Evolutionary conservation across 1,284 basidiomycete genomes (phyloP), one percentile per base, ranked within the genome.

Genomic region (Laetiporus sulphureus): DNA sequence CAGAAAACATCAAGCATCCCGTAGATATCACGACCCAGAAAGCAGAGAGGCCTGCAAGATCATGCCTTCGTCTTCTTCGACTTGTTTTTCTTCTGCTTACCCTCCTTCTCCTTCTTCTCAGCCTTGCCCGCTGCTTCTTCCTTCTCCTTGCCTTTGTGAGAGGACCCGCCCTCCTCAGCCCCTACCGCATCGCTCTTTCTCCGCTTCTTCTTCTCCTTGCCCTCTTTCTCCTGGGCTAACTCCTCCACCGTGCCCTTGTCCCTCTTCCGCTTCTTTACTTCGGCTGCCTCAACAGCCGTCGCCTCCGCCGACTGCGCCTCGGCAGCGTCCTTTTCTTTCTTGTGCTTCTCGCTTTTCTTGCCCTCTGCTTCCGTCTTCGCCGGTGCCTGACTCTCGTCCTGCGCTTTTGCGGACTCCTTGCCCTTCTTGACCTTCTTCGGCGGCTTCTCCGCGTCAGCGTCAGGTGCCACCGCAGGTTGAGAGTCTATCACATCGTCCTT

Each of bases 391-490:
- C n/a, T n/a, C n/a, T n/a, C n/a, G n/a, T n/a, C n/a, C n/a, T n/a
- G n/a, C n/a, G n/a, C n/a, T n/a, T 57, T 59, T 47, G 59, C 59
- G 36, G 54, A 54, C 46, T 59, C 58, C 42, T 56, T 53, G 19
- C 40, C 39, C 40, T 50, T 51, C 38, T 20, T 32, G 40, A 51
- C 50, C 29, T 43, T 42, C 46, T 41, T 31, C 32, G 19, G 36
- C 39, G 48, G 33, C 45, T 40, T 41, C 44, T 46, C 36, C 42
- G 46, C 35, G 20, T 41, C 40, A 38, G 52, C 47, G 15, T 20
- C 46, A 5, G 31, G 48, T 22, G 40, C 40, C 18, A 36, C 42
- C 23, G 43, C 31, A 7, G 38, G 32, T 32, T 46, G 39, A 12
- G 34, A 27, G 15, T 38, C 37, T 16, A 30, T 20, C 18, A 33